Base-by-base conservation (phyloP, 2,329 filamentous ascomycete species). In the Curvularia sp. region DNA sequence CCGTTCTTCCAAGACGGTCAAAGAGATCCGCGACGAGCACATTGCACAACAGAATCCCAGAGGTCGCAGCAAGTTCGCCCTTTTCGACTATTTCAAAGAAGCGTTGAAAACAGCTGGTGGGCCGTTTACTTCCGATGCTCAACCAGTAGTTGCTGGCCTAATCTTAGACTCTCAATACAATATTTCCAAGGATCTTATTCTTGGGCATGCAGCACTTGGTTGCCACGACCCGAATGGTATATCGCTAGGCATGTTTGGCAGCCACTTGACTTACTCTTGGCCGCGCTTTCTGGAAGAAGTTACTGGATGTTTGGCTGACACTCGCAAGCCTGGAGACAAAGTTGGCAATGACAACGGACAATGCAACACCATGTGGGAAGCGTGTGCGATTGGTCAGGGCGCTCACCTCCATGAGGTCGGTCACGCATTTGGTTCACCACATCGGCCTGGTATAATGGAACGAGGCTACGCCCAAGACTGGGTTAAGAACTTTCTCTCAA, bases 281-380 rank as follows among this genome's bases (percentile, higher is more conserved):
- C 70, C 70, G n/a, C 66, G 70, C 28, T 72, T 70, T 53, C 47
- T 71, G 4, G 70, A 73, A 59, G 70, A 75, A 54, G 61, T 76
- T 5, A 53, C 66, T 9, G 42, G 56, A 21, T 75, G 71, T 53
- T 59, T 75, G 21, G 67, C 63, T 1, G 80, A 83, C 50, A 64
- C 59, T 7, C 67, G 71, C 2, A 21, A 63, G 0, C 75, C 79
- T 0, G 81, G 80, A 0, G 70, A 76, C 27, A 80, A 60, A 36
- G 60, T 68, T 18, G 64, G 63, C 2, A 65, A 65, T 18, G 57
- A 64, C 34, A 64, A 80, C 46, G 73, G 73, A 23, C 75, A 81
- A 56, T 82, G 80, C 55, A 64, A 59, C 1, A 77, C 76, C 18
- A 77, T 81, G 70, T 80, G 80, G 74, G 78, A 79, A 55, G 79